A percentile compares a stretch with the other conserved stretches of the same genome.
Conservation (phyloP, 345 rosid species). For the Schrenkiella parvula region DNA sequence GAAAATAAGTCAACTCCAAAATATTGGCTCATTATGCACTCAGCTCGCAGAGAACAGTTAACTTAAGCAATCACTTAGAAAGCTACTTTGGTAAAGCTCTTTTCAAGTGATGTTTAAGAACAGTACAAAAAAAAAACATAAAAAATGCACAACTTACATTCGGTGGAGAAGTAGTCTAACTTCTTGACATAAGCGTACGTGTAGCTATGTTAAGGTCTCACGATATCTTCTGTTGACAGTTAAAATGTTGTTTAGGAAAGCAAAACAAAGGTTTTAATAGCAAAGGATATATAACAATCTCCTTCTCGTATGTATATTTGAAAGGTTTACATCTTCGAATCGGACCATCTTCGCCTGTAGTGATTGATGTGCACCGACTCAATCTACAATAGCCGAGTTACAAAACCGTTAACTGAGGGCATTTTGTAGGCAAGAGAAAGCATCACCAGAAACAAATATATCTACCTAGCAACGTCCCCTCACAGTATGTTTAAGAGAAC, state of each 20-base stretch:
- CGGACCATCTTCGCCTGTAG: slow-evolving; percentile 95
- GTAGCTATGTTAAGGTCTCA: slow-evolving; percentile 48
- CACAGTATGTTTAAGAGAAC: slow-evolving; percentile 81
- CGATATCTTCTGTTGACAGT: background rate
- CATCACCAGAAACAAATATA: background rate
- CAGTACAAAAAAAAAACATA: too few relatives aligned
- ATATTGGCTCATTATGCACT: too few relatives aligned
- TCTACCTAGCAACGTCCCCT: slow-evolving; percentile 91
- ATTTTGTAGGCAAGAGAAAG: background rate
- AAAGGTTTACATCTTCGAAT: slow-evolving; percentile 60
- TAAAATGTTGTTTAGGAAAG: too few relatives aligned
- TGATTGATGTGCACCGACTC: slow-evolving; percentile 82
- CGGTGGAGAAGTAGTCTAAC: slow-evolving; percentile 99
- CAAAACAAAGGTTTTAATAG: background rate
- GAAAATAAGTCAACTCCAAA: background rate
- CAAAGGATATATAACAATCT: slow-evolving; percentile 93
- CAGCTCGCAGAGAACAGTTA: too few relatives aligned
- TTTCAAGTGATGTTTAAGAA: too few relatives aligned
- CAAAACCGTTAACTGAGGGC: too few relatives aligned
- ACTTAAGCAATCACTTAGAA: too few relatives aligned
- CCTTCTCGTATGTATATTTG: slow-evolving; percentile 70
- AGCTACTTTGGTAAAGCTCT: too few relatives aligned
- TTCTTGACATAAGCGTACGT: slow-evolving; percentile 98
- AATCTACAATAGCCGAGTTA: slow-evolving; percentile 42
- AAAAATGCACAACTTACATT: slow-evolving; percentile 64